These are phyloP conservation scores for Microbotryum scabiosae DNA, from an alignment of 1,284 basidiomycete species.

Conservation along the genomic window DNA sequence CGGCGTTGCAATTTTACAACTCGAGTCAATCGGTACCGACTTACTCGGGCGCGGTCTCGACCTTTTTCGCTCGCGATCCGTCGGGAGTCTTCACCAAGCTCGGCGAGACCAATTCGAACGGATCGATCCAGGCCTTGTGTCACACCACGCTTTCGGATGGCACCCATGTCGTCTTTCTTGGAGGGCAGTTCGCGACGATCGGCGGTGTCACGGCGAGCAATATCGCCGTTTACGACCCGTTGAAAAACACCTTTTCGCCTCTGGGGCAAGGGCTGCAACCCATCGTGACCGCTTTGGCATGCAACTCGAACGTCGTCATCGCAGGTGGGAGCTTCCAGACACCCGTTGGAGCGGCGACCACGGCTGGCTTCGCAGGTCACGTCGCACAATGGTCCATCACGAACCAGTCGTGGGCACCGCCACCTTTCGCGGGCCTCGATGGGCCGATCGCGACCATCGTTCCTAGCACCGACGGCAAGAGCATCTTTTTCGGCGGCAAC, in stretches of 20 bases:
- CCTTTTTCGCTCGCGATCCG: slow-evolving; percentile 33
- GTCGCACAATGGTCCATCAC: slow-evolving; percentile 71
- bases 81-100: slow-evolving; percentile 35
- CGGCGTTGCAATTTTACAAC: slow-evolving; percentile 68
- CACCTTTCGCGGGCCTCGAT: slow-evolving; percentile 73
- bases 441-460: slow-evolving; percentile 73
- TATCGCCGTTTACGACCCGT: slow-evolving; percentile 68
- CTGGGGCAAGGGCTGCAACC: slow-evolving; percentile 70
- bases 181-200: slow-evolving; percentile 38
- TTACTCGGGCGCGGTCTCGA: slow-evolving; percentile 31
- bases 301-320: slow-evolving; percentile 71
- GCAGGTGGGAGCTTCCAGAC: slow-evolving; percentile 65
- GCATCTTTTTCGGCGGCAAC: slow-evolving; percentile 77
- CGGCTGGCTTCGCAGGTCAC: slow-evolving; percentile 47
- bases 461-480: slow-evolving; percentile 59
- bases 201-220: slow-evolving; percentile 50
- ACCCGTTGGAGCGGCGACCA: slow-evolving; percentile 35
- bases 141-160: slow-evolving; percentile 19
- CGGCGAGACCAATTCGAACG: slow-evolving; percentile 37
- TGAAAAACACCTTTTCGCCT: slow-evolving; percentile 56
- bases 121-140: slow-evolving; percentile 38
- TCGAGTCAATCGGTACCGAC: slow-evolving; percentile 32
- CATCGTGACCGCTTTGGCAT: slow-evolving; percentile 65
- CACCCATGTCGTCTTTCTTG: slow-evolving; percentile 34
- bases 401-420: slow-evolving; percentile 58